Evolutionary conservation across 2,329 filamentous ascomycete species (phyloP).

Genomic region (Aspergillus ochraceus): DNA sequence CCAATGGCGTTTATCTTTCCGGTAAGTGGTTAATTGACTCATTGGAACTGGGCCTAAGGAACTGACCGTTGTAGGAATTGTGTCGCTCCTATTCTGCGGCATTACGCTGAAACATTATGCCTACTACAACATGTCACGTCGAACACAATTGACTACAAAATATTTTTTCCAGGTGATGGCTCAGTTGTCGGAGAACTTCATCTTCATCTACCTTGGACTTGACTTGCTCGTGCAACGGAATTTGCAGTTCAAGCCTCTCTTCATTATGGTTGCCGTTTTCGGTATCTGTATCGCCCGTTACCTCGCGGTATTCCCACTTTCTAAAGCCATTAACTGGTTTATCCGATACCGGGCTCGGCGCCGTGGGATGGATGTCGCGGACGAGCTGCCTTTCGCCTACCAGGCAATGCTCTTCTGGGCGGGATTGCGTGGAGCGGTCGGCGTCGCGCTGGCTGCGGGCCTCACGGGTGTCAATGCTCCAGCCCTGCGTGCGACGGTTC

Average conservation of each 20-base stretch:
- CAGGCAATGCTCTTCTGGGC: constrained; percentile 99
- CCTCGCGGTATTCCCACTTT: constrained; percentile 92
- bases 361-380: constrained; percentile 71
- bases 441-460: constrained; percentile 88
- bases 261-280: constrained; percentile 88
- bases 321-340: constrained; percentile 86
- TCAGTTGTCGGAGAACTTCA: constrained; percentile 97
- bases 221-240: constrained; percentile 90
- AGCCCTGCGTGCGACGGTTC: constrained; percentile 87
- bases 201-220: constrained; percentile 96
- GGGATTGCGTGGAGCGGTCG: constrained; percentile 89
- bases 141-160: constrained; percentile 96
- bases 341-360: constrained; percentile 81
- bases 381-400: constrained; percentile 91
- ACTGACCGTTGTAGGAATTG: constrained; percentile 69
- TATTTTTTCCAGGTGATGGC: constrained; percentile 94
- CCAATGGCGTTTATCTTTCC: constrained; percentile 92
- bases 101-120: constrained; percentile 99
- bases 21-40: constrained; percentile 57
- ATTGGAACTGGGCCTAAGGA: neutral
- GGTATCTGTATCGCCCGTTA: constrained; percentile 92
- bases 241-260: constrained; percentile 86
- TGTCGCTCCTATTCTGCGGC: constrained; percentile 93
- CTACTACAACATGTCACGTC: constrained; percentile 99
- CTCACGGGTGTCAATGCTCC: constrained; percentile 78